Evolutionary conservation across 495 filamentous ascomycete genomes (phyloP), one percentile per base, ranked within the genome.

Genomic region (Aspergillus asperescens): DNA sequence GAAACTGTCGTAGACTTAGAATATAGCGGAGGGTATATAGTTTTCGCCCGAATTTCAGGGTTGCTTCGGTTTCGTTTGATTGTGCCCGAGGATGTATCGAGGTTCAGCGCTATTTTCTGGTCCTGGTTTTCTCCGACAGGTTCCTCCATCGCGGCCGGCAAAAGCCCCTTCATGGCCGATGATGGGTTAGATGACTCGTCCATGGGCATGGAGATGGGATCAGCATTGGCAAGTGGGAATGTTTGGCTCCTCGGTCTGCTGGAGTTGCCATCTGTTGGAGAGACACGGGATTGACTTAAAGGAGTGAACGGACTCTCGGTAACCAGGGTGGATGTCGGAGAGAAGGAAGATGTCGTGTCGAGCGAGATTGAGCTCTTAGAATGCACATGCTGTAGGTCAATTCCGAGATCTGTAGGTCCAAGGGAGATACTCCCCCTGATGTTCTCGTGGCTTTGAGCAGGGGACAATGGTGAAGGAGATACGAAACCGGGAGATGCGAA

Each of bases 181-280:
- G 85, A 59, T 7, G 83, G 77, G 32, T 90, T 86, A 10, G 78
- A 75, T 2, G 75, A 68, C 42, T 83, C 75, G 18, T 82, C 68
- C 48, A 82, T 78, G 35, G 85, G 81, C 59, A 89, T 80, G 61
- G 87, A 85, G 41, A 81, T 82, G 5, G 88, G 77, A 58, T 93
- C 87, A 27, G 83, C 70, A 31, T 73, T 66, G 46, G 86, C 68
- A 23, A 83, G 79, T 22, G 93, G 91, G 48, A 96, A 93, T 0
- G 93, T 97, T 68, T 95, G 90, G 67, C 90, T 94, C 64, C 93
- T 82, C 22, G 88, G 90, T 28, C 91, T 81, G 59, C 83, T 84
- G 49, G 77, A 76, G 54, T 75, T 75, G 43, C 63, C 72, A 43
- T 73, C 73, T 13, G 76, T 70, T 4, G 77, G 73, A 27, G 81